phyloP scores from a whole-genome alignment of 352 stramenopile species.

The Blastocystis sp. region DNA sequence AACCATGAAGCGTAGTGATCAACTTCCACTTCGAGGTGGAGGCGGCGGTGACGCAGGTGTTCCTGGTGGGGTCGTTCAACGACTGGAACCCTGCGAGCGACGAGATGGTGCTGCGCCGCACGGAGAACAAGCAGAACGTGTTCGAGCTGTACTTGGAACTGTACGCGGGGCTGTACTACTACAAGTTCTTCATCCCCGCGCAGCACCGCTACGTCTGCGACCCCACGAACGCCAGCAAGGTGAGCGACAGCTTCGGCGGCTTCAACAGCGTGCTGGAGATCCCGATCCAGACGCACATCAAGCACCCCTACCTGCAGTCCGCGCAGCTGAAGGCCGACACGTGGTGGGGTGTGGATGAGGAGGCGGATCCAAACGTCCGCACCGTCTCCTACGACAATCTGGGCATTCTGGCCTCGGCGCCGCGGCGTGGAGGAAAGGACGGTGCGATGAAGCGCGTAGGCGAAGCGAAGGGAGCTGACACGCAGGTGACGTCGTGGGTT shows the following conservation, averaged over 20 bases:
- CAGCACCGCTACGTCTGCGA: constrained; percentile 25
- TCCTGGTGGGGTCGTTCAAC: constrained; percentile 63
- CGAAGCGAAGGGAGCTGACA: neutral
- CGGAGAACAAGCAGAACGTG: constrained; percentile 21
- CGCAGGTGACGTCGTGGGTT: constrained; percentile 41
- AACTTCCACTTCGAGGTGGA: constrained; percentile 54
- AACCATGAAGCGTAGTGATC: constrained; percentile 3
- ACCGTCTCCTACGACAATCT: constrained; percentile 52
- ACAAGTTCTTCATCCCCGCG: constrained; percentile 66
- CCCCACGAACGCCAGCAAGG: constrained; percentile 11
- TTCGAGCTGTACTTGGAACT: constrained; percentile 63
- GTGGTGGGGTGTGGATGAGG: constrained; percentile 32
- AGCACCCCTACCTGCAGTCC: constrained; percentile 52
- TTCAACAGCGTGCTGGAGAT: constrained; percentile 69
- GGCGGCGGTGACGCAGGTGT: constrained; percentile 8
- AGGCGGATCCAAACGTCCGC: constrained; percentile 17
- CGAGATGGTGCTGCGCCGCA: constrained; percentile 28
- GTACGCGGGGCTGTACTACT: constrained; percentile 65
- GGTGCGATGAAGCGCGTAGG: constrained; percentile 17
- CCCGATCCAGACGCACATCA: constrained; percentile 55
- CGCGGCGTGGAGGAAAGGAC: neutral
- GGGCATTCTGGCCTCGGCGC: neutral
- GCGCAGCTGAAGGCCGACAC: constrained; percentile 50
- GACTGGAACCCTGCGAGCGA: constrained; percentile 57
- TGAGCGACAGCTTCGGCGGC: constrained; percentile 46